Evolutionary conservation across 805 yeast genomes (phyloP).

Genomic region (Blastobotrys terrestris): DNA sequence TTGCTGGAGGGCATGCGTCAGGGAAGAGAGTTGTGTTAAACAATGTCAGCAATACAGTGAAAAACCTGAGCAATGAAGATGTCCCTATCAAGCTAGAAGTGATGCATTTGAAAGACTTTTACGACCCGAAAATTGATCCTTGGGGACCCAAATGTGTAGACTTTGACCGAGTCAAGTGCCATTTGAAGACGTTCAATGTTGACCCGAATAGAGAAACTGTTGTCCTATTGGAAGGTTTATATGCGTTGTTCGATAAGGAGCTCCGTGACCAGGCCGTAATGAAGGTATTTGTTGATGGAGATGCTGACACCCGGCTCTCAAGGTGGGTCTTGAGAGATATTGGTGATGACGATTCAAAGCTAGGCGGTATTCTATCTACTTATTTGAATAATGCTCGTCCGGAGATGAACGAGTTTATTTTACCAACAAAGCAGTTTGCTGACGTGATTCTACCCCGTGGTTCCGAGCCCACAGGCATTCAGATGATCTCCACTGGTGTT

Average conservation of each 20-base stretch:
- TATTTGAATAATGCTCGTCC: slow-evolving; percentile 55
- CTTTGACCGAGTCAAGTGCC: slow-evolving; percentile 18
- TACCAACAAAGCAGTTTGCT: slow-evolving; percentile 59
- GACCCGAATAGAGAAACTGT: slow-evolving; percentile 17
- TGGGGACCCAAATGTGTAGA: slow-evolving; percentile 29
- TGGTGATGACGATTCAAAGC: slow-evolving; percentile 18
- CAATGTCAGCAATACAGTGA: slow-evolving; percentile 33
- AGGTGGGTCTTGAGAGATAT: slow-evolving; percentile 48
- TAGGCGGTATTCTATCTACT: slow-evolving; percentile 31
- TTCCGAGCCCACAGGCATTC: slow-evolving; percentile 51
- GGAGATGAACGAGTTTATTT: slow-evolving; percentile 61
- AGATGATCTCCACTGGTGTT: slow-evolving; percentile 60
- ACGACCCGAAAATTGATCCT: slow-evolving; percentile 12
- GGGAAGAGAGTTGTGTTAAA: slow-evolving; percentile 40
- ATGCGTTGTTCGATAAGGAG: slow-evolving; percentile 62
- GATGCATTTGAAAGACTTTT: slow-evolving; percentile 42
- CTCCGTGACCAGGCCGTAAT: slow-evolving; percentile 53
- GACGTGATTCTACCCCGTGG: slow-evolving; percentile 73
- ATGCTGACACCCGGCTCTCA: slow-evolving; percentile 77
- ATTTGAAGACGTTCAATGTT: background rate
- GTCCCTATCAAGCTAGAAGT: slow-evolving; percentile 21
- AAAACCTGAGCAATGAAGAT: slow-evolving; percentile 22
- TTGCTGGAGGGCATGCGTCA: slow-evolving; percentile 60
- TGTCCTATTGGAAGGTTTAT: slow-evolving; percentile 65
- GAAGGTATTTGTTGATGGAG: slow-evolving; percentile 74